These are phyloP conservation scores for Anaeramoeba flamelloides DNA, from an alignment of 78 protist genomes.

Conservation along the genomic window DNA sequence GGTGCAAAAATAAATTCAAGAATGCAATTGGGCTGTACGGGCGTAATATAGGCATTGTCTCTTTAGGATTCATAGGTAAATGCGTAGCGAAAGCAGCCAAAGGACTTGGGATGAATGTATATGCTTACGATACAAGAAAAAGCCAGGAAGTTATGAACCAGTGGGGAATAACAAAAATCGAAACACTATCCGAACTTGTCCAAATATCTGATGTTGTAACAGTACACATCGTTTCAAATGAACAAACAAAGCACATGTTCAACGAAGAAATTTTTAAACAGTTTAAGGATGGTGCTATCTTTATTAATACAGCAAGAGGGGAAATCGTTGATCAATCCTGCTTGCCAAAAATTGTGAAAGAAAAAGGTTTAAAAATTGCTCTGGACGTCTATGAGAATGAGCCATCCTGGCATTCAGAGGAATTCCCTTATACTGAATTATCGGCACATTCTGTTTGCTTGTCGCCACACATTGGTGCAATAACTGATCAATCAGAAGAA, in stretches of 20 bases:
- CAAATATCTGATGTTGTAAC: conserved; percentile 12
- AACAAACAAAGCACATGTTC: conserved; percentile 7
- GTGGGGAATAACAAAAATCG: too few relatives aligned
- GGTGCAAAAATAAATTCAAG: conserved; percentile 15
- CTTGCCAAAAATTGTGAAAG: conserved; percentile 1
- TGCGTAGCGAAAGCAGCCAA: conserved; percentile 12
- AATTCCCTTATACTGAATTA: not conserved
- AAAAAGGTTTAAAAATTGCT: not conserved
- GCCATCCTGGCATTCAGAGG: conserved; percentile 6
- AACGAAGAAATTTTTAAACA: conserved; percentile 10
- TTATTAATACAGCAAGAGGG: conserved; percentile 23
- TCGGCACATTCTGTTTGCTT: not conserved
- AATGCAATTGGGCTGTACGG: conserved; percentile 12
- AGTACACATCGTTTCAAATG: conserved; percentile 14
- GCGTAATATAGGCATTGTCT: conserved; percentile 16
- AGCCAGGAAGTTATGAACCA: too few relatives aligned
- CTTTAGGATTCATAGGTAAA: conserved; percentile 19
- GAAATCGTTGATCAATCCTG: conserved; percentile 12
- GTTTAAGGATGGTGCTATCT: conserved; percentile 11
- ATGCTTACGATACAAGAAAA: too few relatives aligned
- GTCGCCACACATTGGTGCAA: conserved; percentile 32
- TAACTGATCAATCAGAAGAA: conserved; percentile 20
- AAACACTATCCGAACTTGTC: too few relatives aligned
- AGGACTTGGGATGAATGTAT: conserved; percentile 26
- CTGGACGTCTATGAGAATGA: conserved; percentile 23